Base-by-base conservation (phyloP, 257 asterid species). In the Przewalskia tangutica region DNA sequence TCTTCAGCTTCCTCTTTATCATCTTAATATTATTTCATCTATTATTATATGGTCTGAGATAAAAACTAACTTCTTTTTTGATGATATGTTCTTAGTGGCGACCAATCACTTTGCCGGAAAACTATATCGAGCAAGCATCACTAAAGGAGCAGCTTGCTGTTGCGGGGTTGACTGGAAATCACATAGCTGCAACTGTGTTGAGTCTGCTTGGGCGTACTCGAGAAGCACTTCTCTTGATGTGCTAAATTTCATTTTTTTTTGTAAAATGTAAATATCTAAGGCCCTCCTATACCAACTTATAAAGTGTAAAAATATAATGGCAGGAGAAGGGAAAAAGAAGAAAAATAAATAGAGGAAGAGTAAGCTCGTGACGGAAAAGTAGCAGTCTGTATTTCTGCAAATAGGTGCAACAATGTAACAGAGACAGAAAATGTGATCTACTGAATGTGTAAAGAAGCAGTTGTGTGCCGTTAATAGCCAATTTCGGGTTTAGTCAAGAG, bases 121-220 rank as follows among this genome's bases (percentile, higher is more conserved):
- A 86, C 88, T 95, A 95, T 82, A 89, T 93, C 0, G 98, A 95
- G 86, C 89, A 88, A 36, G 97, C 94, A 50, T 81, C 84, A 27
- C 92, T 94, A 0, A 77, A 86, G 63, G 94, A 91, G 20, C 98
- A 92, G 85, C 97, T 95, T 60, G 85, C 90, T 58, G 81, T 77
- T 18, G 98, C 98, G 5, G 97, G 98, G 77, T 81, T 95, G 83
- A 84, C 91, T 0, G 95, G 95, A 7, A 89, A 90, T 88, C 98
- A 93, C 91, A 95, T 95, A 68, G 98, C 98, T 73, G 98, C 98
- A 3, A 93, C 98, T 0, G 91, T 91, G 5, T 78, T 95, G 86
- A 95, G 96, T 84, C 88, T 95, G 79, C 97, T 95, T 8, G 98
- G 98, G 38, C 97, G 97, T 10, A 86, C 89, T 40, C 93, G 93